These are phyloP conservation scores for Nyssa sinensis DNA, from an alignment of 148 eudicot species.

Conservation along the genomic window DNA sequence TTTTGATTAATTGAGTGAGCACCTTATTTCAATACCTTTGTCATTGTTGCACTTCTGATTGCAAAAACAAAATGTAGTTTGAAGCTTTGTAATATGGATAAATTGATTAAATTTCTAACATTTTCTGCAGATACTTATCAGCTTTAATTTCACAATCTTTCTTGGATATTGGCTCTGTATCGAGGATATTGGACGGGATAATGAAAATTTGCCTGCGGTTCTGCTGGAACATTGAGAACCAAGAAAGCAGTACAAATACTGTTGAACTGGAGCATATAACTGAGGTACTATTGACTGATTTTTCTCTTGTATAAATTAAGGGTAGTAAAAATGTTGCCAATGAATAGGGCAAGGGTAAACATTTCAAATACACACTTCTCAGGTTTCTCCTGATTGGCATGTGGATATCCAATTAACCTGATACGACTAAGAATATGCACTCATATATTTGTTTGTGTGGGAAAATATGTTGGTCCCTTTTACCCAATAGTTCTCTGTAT, in stretches of 20 bases:
- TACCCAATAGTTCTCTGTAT: too few species aligned
- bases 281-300: constrained; percentile 51
- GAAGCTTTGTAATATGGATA: background rate
- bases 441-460: too few species aligned
- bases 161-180: constrained; percentile 97
- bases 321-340: background rate
- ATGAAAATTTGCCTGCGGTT: constrained; percentile 91
- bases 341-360: background rate
- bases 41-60: background rate
- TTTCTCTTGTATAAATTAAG: background rate
- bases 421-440: background rate
- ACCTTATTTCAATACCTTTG: background rate
- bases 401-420: background rate
- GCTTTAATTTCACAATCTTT: constrained; percentile 97
- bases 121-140: constrained; percentile 77
- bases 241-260: constrained; percentile 56
- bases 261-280: constrained; percentile 83
- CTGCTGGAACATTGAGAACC: constrained; percentile 94
- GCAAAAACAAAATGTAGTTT: background rate
- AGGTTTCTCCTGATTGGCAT: background rate
- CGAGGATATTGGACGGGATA: constrained; percentile 91
- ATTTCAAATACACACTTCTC: background rate
- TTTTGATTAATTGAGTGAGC: background rate
- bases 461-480: too few species aligned
- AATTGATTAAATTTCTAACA: background rate